Base-by-base conservation (phyloP, 371 early-diverging fungal species). In the Umbelopsis sp. region DNA sequence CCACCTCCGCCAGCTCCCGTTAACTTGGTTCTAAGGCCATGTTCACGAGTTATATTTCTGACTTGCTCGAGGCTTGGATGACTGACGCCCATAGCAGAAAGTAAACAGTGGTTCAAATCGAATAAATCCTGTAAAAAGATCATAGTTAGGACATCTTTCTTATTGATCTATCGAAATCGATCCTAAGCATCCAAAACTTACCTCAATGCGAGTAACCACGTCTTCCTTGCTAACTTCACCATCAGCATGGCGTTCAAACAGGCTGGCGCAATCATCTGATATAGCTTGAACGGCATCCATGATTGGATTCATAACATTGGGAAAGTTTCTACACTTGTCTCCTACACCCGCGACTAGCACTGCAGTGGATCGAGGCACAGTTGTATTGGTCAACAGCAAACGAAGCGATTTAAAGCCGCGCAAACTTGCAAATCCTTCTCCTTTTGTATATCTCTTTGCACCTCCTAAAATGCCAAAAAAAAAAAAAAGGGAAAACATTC, bases 1-100 rank as follows among this genome's bases (percentile, higher is more conserved):
- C 99, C 99, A 38, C 99, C 99, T 41, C 99, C 99, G 38, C 99
- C 98, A n/a, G 96, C 97, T 22, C 98, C 99, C 0, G 99, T 98
- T 50, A 98, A 79, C 77, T 98, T 98, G 12, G 96, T 86, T 41
- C 85, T 83, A 65, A 96, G 76, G 0, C 89, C 87, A 63, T 82
- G 76, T 38, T 71, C 63, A 0, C 78, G 78, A 0, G 96, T 87
- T 16, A 94, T 86, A 12, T 76, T 74, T n/a, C 91, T 81, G 14
- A 98, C 85, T 52, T 80, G 85, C 64, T 97, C 97, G 4, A 98
- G 76, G 37, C 88, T 77, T 22, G 90, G 85, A 78, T 97, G 97
- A 50, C 93, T 88, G 2, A 97, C 96, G 12, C 94, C 94, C 65
- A 93, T 77, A 0, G 91, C 86, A 16, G 77, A 70, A 37, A 97